phyloP scores from a whole-genome alignment of 75 land plant genomes.

The Sequoiadendron giganteum region DNA sequence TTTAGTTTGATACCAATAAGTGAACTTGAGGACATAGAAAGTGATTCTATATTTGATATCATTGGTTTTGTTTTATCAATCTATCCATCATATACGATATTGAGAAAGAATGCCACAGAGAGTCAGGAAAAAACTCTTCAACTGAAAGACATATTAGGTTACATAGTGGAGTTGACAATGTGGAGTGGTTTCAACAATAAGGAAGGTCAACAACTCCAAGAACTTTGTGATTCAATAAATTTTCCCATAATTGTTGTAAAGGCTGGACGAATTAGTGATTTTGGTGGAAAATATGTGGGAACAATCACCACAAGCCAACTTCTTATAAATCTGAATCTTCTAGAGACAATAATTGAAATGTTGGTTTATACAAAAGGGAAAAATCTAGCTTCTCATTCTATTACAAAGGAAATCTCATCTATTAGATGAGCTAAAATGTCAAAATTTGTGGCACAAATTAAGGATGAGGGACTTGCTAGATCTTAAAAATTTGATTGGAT shows the following conservation, averaged over 20 bases:
- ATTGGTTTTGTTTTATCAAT: constrained; percentile 78
- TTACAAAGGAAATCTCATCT: constrained; percentile 64
- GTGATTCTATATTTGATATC: constrained; percentile 70
- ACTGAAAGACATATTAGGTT: constrained; percentile 81
- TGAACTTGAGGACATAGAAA: constrained; percentile 81
- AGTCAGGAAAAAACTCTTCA: constrained; percentile 77
- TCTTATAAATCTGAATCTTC: constrained; percentile 76
- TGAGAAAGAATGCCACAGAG: constrained; percentile 94
- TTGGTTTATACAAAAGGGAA: constrained; percentile 85
- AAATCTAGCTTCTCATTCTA: constrained; percentile 42
- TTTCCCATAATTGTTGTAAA: constrained; percentile 86
- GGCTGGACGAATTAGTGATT: constrained; percentile 77
- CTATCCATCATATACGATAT: constrained; percentile 55
- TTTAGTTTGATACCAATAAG: constrained; percentile 75
- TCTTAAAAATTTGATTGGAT: constrained; percentile 94
- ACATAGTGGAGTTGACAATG: constrained; percentile 84
- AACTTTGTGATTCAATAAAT: constrained; percentile 69
- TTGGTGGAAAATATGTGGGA: constrained; percentile 80
- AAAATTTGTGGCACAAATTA: constrained; percentile 73
- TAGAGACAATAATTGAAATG: constrained; percentile 46
- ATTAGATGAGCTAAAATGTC: constrained; percentile 48
- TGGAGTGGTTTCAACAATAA: constrained; percentile 80
- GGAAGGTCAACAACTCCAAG: constrained; percentile 82
- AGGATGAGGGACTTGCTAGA: constrained; percentile 91
- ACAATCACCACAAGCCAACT: constrained; percentile 75